Conservation (phyloP, 139 green algal species). For the Chlamydomonas sp. region DNA sequence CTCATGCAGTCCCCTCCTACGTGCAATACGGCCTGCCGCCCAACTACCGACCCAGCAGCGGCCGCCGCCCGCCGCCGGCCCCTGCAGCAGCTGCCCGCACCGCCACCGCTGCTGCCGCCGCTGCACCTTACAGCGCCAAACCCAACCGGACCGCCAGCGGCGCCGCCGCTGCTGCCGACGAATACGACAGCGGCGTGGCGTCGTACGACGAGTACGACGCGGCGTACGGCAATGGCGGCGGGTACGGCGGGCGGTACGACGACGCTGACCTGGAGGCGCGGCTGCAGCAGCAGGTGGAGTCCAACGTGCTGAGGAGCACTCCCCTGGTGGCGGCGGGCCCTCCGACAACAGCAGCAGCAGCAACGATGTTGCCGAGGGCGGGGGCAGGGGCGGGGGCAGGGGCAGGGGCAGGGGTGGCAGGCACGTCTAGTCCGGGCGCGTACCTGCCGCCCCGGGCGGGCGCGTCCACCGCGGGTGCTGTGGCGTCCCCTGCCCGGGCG, state of each 20-base stretch:
- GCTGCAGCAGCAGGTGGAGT: conserved; percentile 27
- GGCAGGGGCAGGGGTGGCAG: background rate
- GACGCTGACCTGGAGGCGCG: conserved; percentile 17
- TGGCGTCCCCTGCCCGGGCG: background rate
- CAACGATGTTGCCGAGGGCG: background rate
- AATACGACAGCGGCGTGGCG: background rate
- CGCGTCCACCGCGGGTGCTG: background rate
- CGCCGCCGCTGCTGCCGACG: too few relatives aligned
- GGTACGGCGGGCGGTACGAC: background rate
- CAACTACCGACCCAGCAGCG: conserved; percentile 40
- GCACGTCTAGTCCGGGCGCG: background rate
- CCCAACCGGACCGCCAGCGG: too few relatives aligned
- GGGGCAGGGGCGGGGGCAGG: background rate
- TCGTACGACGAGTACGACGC: background rate
- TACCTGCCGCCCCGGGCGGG: conserved; percentile 30
- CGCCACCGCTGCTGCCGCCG: too few relatives aligned
- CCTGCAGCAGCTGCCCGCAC: background rate
- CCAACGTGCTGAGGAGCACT: background rate
- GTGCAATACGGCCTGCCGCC: conserved; percentile 33
- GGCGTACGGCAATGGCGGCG: background rate
- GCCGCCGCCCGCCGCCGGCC: background rate
- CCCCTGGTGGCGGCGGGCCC: background rate
- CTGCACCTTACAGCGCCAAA: too few relatives aligned
- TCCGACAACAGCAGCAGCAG: background rate
- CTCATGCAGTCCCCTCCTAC: conserved; percentile 7